Percentiles rank a stretch among this genome's conserved stretches.
Evolutionary conservation across 2,329 filamentous ascomycete genomes (phyloP).

Genomic region (Colletotrichum chrysophilum): DNA sequence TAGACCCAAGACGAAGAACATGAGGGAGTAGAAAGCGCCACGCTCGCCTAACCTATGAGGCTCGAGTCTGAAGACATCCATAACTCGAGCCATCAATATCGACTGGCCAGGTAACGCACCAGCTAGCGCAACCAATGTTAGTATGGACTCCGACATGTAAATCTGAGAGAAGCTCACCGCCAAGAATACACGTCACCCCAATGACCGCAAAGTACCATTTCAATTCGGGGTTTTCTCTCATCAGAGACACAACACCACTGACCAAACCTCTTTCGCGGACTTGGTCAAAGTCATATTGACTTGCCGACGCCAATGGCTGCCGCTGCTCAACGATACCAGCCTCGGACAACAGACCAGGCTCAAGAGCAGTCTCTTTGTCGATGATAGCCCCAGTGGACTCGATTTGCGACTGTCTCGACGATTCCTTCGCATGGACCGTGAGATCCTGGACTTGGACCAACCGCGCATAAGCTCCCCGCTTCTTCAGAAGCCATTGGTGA

Average conservation of each 20-base stretch:
- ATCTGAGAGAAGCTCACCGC: not conserved
- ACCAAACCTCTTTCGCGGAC: not conserved
- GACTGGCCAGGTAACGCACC: constrained; percentile 47
- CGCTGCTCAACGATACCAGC: not conserved
- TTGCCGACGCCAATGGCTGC: not conserved
- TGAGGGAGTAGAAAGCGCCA: constrained; percentile 44
- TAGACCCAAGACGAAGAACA: constrained; percentile 33
- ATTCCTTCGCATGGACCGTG: not conserved
- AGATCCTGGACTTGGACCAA: constrained; percentile 27
- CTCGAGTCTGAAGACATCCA: constrained; percentile 40
- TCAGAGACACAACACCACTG: not conserved
- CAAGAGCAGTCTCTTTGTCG: not conserved
- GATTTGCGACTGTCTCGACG: not conserved
- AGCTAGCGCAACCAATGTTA: constrained; percentile 22
- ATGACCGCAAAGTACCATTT: not conserved
- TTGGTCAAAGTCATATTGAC: not conserved
- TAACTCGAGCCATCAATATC: constrained; percentile 43
- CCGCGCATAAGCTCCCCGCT: constrained; percentile 21
- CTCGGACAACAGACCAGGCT: not conserved
- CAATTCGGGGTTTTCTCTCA: not conserved
- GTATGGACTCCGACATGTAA: not conserved
- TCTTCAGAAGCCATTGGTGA: constrained; percentile 23
- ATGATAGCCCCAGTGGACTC: not conserved
- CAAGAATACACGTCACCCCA: not conserved
- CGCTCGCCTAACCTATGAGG: not conserved